These are phyloP conservation scores for Suillus occidentalis DNA, from an alignment of 768 basidiomycete genomes.

Conservation along the genomic window DNA sequence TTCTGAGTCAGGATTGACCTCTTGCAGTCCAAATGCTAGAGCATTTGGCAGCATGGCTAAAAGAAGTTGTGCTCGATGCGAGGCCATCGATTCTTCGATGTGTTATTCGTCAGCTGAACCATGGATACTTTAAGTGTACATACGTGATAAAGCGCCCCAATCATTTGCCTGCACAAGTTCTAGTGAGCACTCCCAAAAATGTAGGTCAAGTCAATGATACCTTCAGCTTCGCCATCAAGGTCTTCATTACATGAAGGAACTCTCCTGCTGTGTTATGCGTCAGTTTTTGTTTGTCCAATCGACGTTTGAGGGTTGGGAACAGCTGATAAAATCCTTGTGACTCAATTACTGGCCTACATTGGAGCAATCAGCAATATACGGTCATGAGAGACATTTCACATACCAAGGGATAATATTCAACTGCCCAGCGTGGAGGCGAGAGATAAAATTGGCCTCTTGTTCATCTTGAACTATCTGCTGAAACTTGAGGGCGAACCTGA, in stretches of 20 bases:
- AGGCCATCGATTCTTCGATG: conserved; percentile 44
- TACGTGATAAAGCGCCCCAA: conserved; percentile 65
- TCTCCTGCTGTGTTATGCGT: conserved; percentile 53
- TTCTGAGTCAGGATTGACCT: conserved; percentile 45
- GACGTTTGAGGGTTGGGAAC: conserved; percentile 46
- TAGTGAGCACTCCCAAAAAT: neutral
- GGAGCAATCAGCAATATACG: neutral
- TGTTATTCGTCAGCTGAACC: neutral
- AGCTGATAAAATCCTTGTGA: conserved; percentile 58
- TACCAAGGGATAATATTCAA: conserved; percentile 62
- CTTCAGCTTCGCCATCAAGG: conserved; percentile 68
- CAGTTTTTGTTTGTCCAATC: conserved; percentile 46
- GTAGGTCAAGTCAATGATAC: conserved; percentile 25
- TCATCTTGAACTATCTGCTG: conserved; percentile 61
- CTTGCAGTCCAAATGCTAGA: conserved; percentile 46
- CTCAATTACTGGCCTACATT: conserved; percentile 52
- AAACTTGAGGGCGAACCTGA: conserved; percentile 57
- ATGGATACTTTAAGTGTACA: conserved; percentile 16
- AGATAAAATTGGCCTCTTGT: conserved; percentile 62
- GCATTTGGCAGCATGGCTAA: conserved; percentile 45
- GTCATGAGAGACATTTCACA: neutral
- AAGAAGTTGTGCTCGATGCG: conserved; percentile 48
- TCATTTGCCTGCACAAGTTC: conserved; percentile 49
- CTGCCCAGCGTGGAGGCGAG: conserved; percentile 54
- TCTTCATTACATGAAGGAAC: conserved; percentile 59